A percentile compares a stretch with the other conserved stretches of the same genome.
Evolutionary conservation across 2,329 filamentous ascomycete species (phyloP).

Genomic region (Macrophomina pseudophaseolina): DNA sequence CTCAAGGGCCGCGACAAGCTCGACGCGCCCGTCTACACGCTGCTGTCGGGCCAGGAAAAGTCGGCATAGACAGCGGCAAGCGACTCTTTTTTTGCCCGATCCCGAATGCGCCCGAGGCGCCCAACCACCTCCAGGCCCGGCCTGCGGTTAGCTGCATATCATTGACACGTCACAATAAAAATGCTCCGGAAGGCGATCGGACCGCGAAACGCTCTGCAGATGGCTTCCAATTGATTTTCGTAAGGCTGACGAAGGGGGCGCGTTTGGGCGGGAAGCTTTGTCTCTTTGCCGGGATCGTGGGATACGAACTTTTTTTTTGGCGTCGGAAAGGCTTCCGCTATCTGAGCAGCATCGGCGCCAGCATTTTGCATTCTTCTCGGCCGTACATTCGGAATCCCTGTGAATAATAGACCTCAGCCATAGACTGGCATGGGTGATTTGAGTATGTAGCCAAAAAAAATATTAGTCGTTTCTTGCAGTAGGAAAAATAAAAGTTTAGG

Average conservation of each 20-base stretch:
- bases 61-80: conserved; percentile 18
- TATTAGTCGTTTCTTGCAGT: background rate
- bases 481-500: conserved; percentile 2
- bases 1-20: conserved; percentile 92
- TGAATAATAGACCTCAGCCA: background rate
- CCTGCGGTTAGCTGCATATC: conserved; percentile 26
- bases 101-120: conserved; percentile 25
- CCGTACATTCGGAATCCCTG: conserved; percentile 4
- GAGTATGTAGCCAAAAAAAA: background rate
- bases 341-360: conserved; percentile 11
- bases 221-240: conserved; percentile 8
- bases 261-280: conserved; percentile 20
- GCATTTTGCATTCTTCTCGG: conserved; percentile 4
- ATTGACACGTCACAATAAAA: conserved; percentile 24
- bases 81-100: conserved; percentile 15
- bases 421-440: background rate
- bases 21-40: conserved; percentile 78
- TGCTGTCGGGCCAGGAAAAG: conserved; percentile 69
- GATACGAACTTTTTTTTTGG: conserved; percentile 16
- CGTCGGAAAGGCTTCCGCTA: conserved; percentile 13
- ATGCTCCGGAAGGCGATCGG: conserved; percentile 3
- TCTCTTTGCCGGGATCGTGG: conserved; percentile 17
- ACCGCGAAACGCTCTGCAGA: conserved; percentile 16
- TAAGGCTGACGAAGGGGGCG: conserved; percentile 21
- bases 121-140: conserved; percentile 22